Base-by-base conservation (phyloP, 73 alveolate species). In the Symbiodinium natans region DNA sequence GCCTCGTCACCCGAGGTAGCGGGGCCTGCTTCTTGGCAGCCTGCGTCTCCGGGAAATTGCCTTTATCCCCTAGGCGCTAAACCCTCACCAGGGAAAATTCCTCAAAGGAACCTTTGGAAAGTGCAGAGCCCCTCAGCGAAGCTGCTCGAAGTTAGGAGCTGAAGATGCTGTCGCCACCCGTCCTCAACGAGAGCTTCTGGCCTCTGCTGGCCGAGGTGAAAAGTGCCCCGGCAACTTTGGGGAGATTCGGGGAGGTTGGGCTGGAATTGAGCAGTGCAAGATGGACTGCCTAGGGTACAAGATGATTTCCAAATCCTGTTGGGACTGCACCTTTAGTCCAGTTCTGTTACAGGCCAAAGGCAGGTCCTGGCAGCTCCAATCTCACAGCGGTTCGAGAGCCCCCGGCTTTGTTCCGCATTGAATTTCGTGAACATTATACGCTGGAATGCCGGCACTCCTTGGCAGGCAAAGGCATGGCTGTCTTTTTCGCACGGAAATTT, bases 401-500 rank as follows among this genome's bases (percentile, higher is more conserved):
- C n/a, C n/a, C n/a, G n/a, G n/a, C n/a, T n/a, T n/a, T n/a, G n/a
- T n/a, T n/a, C n/a, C n/a, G n/a, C n/a, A n/a, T n/a, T n/a, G n/a
- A n/a, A n/a, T n/a, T n/a, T n/a, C n/a, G n/a, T n/a, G n/a, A n/a
- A n/a, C n/a, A n/a, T n/a, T n/a, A n/a, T n/a, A n/a, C n/a, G n/a
- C n/a, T n/a, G n/a, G n/a, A n/a, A n/a, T 46, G 59, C 59, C 6
- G 6, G 21, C 59, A 46, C 59, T 9, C 6, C 59, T 6, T 46
- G 59, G 59, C 38, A 63, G 77, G 77, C 77, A 63, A 25, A 29
- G 86, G 85, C 74, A 88, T 88, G 95, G 95, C 95, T 2, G 95
- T 88, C 36, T 88, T 88, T 86, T 88, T 88, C 43, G 95, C 86
- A 36, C 84, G 95, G 84, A 88, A 88, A 86, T 88, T 88, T 75